phyloP scores from a whole-genome alignment of 2,329 filamentous ascomycete genomes.

The Penicillium capsulatum region DNA sequence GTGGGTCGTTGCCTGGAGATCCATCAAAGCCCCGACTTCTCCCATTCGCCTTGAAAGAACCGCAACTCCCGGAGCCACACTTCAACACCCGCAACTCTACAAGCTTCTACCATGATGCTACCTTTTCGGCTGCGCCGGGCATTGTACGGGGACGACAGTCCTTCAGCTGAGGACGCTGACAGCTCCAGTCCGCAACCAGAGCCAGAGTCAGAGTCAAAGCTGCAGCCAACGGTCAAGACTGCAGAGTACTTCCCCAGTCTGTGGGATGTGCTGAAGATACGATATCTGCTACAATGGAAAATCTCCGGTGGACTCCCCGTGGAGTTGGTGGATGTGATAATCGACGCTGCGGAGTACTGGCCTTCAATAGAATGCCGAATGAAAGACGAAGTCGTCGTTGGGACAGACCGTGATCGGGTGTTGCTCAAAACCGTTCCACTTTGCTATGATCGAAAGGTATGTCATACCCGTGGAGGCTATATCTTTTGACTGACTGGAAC shows the following conservation, averaged over 20 bases:
- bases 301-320: slow-evolving; percentile 25
- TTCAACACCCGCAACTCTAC: no score
- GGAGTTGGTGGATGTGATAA: slow-evolving; percentile 40
- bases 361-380: slow-evolving; percentile 23
- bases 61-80: no score
- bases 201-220: not conserved
- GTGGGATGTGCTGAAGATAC: slow-evolving; percentile 33
- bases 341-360: slow-evolving; percentile 39
- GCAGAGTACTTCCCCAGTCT: slow-evolving; percentile 26
- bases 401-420: slow-evolving; percentile 33
- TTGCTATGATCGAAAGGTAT: slow-evolving; percentile 32
- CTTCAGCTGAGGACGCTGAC: no score
- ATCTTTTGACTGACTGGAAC: slow-evolving; percentile 6
- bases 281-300: slow-evolving; percentile 32
- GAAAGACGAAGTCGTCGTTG: slow-evolving; percentile 19
- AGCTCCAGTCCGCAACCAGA: no score
- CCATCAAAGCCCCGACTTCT: not conserved
- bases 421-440: slow-evolving; percentile 35
- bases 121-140: no score
- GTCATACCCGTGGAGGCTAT: not conserved
- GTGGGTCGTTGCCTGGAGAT: not conserved
- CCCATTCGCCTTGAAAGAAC: not conserved
- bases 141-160: no score
- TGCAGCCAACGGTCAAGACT: not conserved
- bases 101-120: no score